Conservation (phyloP, 2,329 filamentous ascomycete genomes). For the Colletotrichum cuscutae region DNA sequence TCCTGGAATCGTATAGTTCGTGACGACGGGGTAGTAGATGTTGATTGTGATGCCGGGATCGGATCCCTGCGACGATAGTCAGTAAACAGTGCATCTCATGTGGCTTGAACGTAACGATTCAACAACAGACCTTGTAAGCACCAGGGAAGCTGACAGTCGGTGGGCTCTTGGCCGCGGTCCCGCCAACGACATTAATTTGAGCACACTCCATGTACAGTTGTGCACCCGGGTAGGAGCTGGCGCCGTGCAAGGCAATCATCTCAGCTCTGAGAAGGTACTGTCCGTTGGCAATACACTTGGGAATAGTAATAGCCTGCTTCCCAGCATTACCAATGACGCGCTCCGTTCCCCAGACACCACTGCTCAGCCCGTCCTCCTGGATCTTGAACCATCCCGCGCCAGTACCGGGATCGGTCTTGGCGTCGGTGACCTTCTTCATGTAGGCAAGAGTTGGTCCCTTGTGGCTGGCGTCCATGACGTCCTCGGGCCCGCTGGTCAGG, state of each 20-base stretch:
- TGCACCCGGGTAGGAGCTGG: conserved; percentile 49
- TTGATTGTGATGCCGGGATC: conserved; percentile 51
- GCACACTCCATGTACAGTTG: conserved; percentile 60
- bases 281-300: conserved; percentile 58
- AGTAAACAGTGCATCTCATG: not conserved
- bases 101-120: not conserved
- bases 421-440: conserved; percentile 64
- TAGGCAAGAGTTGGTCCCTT: conserved; percentile 64
- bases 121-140: conserved; percentile 45
- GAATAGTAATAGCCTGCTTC: conserved; percentile 59
- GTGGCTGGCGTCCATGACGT: conserved; percentile 64
- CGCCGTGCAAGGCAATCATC: conserved; percentile 65
- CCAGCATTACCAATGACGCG: conserved; percentile 56
- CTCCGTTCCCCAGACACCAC: conserved; percentile 52
- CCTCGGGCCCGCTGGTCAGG: conserved; percentile 50
- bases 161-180: conserved; percentile 43
- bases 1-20: conserved; percentile 41
- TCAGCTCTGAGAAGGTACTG: conserved; percentile 68
- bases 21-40: conserved; percentile 46
- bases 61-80: conserved; percentile 8
- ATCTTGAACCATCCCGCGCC: conserved; percentile 56
- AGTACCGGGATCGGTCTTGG: conserved; percentile 52
- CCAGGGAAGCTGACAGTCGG: conserved; percentile 49
- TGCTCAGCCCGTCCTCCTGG: conserved; percentile 53
- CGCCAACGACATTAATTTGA: conserved; percentile 50